Evolutionary conservation across 2,329 filamentous ascomycete species (phyloP).

Genomic region (Trichoderma semiorbis): DNA sequence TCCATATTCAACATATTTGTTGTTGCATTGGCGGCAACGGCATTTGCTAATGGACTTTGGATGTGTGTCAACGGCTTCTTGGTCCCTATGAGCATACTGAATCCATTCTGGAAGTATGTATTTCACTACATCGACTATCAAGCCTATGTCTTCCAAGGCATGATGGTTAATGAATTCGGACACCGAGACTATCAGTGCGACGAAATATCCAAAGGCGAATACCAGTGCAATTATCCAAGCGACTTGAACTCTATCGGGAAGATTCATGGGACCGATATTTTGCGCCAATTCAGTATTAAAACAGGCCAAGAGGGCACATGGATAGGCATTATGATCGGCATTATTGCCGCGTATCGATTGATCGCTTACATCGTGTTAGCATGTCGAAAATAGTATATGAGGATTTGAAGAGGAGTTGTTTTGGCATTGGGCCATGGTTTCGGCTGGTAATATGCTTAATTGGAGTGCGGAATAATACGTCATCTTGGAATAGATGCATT

Average conservation of each 20-base stretch:
- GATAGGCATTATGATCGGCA: slow-evolving; percentile 74
- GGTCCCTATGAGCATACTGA: slow-evolving; percentile 67
- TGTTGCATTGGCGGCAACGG: slow-evolving; percentile 71
- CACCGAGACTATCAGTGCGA: background rate
- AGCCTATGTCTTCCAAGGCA: slow-evolving; percentile 80
- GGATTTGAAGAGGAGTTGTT: background rate
- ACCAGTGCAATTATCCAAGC: slow-evolving; percentile 64
- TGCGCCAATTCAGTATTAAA: slow-evolving; percentile 67
- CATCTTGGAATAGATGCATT: background rate
- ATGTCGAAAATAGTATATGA: background rate
- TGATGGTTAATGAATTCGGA: slow-evolving; percentile 87
- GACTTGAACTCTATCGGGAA: slow-evolving; percentile 46
- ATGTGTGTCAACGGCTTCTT: slow-evolving; percentile 84
- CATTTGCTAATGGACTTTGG: slow-evolving; percentile 86
- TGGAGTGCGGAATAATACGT: background rate
- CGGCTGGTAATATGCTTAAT: background rate
- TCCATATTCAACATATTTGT: slow-evolving; percentile 76
- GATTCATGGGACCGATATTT: slow-evolving; percentile 69
- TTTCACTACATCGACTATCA: slow-evolving; percentile 91
- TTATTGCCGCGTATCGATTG: slow-evolving; percentile 56
- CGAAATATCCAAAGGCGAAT: slow-evolving; percentile 49
- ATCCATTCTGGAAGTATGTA: slow-evolving; percentile 81
- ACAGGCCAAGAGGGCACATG: slow-evolving; percentile 69
- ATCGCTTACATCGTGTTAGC: background rate
- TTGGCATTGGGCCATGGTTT: background rate